Base-by-base conservation (phyloP, 2,329 filamentous ascomycete species). In the Claviceps arundinis region DNA sequence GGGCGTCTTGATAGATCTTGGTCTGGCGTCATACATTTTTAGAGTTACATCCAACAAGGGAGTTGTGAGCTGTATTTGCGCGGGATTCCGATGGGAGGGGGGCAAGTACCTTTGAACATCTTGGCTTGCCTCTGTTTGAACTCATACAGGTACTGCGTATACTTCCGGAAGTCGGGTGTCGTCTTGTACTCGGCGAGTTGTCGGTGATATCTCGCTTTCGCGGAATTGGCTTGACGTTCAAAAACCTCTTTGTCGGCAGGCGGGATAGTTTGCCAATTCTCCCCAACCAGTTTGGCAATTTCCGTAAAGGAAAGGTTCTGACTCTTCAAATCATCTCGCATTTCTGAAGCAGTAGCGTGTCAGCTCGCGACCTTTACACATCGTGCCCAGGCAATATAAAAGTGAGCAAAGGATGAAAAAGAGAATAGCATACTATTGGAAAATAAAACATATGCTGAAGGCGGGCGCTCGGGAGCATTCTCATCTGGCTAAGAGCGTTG, bases 361-460 rank as follows among this genome's bases (percentile, higher is more conserved):
- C 44, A 52, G 51, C 37, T 24, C 13, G 4, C 30, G 14, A n/a
- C 19, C 6, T 5, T 44, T 4, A 13, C 4, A 9, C 30, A 11
- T 34, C 30, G 9, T 34, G 30, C 30, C 9, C 30, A 34, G 30
- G 9, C 9, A 34, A 34, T 34, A 4, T 11, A 4, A 11, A 11
- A 4, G 9, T 11, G 30, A 34, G 30, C 9, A 11, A 19, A 41
- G 11, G 9, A 41, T 19, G 40, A 14, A 24, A 7, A 37, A n/a
- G 17, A 14, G 30, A 11, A 46, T 17, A 6, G 37, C 83, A 71
- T 67, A 87, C 84, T 87, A 60, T 91, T 91, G 0, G 87, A 90
- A 62, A 93, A 93, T 16, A 91, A 77, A 13, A 91, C 87, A 68
- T 91, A 91, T 48, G 87, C 87, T 4, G 87, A 91, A 0, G 86